Evolutionary conservation across 1,284 basidiomycete genomes (phyloP).

Genomic region (Moesziomyces sp.): DNA sequence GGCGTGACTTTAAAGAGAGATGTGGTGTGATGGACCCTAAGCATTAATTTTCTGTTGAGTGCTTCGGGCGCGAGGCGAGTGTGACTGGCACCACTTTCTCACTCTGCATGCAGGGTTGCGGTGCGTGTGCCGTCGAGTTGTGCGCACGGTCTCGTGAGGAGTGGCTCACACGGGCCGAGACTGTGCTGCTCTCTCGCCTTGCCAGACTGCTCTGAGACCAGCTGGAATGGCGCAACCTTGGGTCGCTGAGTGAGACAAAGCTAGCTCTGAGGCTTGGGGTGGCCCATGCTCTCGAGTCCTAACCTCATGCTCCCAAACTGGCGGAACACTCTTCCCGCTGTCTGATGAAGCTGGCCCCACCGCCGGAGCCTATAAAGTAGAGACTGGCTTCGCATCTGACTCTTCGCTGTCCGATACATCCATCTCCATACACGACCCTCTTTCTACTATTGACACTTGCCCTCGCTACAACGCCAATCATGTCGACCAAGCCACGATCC

Average conservation of each 20-base stretch:
- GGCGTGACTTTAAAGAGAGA: not conserved
- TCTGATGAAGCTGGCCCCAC: not conserved
- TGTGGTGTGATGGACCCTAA: not conserved
- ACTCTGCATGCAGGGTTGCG: not conserved
- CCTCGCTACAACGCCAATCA: not conserved
- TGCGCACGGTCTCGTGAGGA: not conserved
- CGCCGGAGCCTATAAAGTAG: not conserved
- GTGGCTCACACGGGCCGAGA: not conserved
- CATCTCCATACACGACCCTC: not conserved
- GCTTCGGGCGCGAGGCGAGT: too few species aligned
- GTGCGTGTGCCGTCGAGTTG: not conserved
- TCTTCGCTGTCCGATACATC: too few species aligned
- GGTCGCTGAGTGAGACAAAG: not conserved
- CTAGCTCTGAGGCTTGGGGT: not conserved
- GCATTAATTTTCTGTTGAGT: too few species aligned
- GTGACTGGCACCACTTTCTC: too few species aligned
- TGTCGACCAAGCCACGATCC: slow-evolving; percentile 38
- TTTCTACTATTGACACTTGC: not conserved
- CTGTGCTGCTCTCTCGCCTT: not conserved
- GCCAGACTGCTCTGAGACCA: too few species aligned
- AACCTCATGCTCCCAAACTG: not conserved
- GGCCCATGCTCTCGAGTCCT: not conserved
- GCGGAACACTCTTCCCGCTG: not conserved
- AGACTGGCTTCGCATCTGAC: too few species aligned
- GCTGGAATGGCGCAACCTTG: too few species aligned